Percentiles rank a stretch among this genome's conserved stretches.
Conservation (phyloP, 139 green algal species). For the Penium margaritaceum region DNA sequence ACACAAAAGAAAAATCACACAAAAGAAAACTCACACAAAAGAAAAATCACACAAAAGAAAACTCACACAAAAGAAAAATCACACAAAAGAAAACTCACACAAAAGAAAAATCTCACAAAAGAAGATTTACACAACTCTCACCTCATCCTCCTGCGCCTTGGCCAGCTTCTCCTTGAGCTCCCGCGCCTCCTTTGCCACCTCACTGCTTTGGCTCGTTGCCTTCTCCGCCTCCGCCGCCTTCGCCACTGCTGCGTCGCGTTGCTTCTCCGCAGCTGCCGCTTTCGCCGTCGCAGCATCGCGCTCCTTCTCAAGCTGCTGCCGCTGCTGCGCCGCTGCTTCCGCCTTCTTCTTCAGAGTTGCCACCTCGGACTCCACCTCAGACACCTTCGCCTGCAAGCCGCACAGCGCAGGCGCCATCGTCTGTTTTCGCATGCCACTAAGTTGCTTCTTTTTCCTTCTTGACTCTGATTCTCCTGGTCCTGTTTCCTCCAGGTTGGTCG, state of each 20-base stretch:
- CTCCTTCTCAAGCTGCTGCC: background rate
- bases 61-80: background rate
- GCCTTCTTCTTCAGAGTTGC: background rate
- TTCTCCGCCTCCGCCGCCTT: constrained; percentile 5
- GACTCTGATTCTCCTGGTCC: background rate
- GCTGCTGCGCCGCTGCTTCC: background rate
- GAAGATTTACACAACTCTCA: background rate
- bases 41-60: background rate
- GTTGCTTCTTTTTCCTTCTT: background rate
- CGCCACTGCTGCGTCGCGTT: background rate
- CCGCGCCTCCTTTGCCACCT: background rate
- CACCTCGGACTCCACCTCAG: too few species aligned
- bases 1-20: background rate
- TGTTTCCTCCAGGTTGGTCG: background rate
- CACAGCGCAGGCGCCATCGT: background rate
- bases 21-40: background rate
- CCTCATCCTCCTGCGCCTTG: constrained; percentile 5
- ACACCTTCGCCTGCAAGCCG: background rate
- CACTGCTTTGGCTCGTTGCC: background rate
- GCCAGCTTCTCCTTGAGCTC: background rate
- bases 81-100: background rate
- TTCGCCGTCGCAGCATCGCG: background rate
- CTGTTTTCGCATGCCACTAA: too few species aligned
- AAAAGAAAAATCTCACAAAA: background rate
- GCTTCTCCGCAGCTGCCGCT: background rate